Conservation (phyloP, 2,329 filamentous ascomycete species). For the Stagonosporopsis vannaccii region DNA sequence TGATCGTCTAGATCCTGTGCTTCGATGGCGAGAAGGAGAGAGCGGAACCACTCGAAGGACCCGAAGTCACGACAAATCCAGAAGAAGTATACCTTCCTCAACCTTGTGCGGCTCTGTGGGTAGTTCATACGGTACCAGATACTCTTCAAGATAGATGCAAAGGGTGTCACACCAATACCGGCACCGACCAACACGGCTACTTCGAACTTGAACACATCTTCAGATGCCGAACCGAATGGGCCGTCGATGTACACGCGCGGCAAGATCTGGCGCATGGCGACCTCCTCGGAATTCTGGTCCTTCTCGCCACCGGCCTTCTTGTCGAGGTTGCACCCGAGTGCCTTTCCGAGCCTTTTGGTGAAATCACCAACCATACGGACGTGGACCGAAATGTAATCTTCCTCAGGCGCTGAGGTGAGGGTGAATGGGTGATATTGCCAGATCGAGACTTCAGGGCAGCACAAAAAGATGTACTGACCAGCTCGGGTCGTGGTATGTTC, state of each 20-base stretch:
- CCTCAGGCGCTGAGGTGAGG: conserved; percentile 83
- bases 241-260: conserved; percentile 85
- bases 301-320: conserved; percentile 59
- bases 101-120: conserved; percentile 77
- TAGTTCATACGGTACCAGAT: conserved; percentile 96
- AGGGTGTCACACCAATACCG: conserved; percentile 61
- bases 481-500: conserved; percentile 81
- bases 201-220: conserved; percentile 80
- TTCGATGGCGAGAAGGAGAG: conserved; percentile 82
- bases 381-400: conserved; percentile 89
- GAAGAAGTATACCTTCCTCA: conserved; percentile 91
- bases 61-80: conserved; percentile 91
- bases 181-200: conserved; percentile 59
- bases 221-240: conserved; percentile 84
- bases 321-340: conserved; percentile 78
- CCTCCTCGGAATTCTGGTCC: conserved; percentile 64
- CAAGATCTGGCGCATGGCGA: conserved; percentile 76
- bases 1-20: conserved; percentile 82
- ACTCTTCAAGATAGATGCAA: conserved; percentile 70
- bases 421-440: conserved; percentile 93
- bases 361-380: conserved; percentile 85
- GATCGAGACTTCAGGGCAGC: conserved; percentile 83
- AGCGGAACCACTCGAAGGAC: conserved; percentile 90
- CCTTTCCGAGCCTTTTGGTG: conserved; percentile 71
- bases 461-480: conserved; percentile 87